Evolutionary conservation across 345 rosid species (phyloP).

Genomic region (Mangifera indica): DNA sequence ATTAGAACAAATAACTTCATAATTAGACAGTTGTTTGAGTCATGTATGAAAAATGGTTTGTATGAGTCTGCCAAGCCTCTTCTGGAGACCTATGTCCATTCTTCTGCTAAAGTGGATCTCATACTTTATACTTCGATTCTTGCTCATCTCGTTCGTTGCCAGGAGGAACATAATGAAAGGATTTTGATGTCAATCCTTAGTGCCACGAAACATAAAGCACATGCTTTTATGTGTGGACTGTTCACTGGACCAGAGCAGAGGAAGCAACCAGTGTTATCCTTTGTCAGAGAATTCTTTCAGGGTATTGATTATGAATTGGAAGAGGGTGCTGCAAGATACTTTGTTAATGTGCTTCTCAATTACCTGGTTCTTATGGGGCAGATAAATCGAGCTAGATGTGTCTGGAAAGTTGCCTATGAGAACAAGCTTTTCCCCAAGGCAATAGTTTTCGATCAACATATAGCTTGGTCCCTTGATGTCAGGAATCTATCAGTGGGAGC

Average conservation of each 20-base stretch:
- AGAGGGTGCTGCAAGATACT: constrained; percentile 93
- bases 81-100: constrained; percentile 75
- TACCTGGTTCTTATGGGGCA: constrained; percentile 98
- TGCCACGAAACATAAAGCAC: constrained; percentile 79
- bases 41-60: constrained; percentile 84
- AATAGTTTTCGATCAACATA: constrained; percentile 92
- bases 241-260: constrained; percentile 94
- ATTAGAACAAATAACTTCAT: constrained; percentile 90
- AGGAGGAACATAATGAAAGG: constrained; percentile 82
- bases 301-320: constrained; percentile 89
- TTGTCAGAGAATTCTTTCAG: constrained; percentile 91
- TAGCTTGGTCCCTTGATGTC: constrained; percentile 98
- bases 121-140: constrained; percentile 94
- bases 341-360: constrained; percentile 89
- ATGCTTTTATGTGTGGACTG: constrained; percentile 85
- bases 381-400: constrained; percentile 89
- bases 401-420: constrained; percentile 97
- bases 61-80: constrained; percentile 96
- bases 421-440: constrained; percentile 98
- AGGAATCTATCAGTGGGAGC: constrained; percentile 96
- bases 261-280: constrained; percentile 78
- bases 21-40: constrained; percentile 87
- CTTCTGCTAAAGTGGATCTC: constrained; percentile 88
- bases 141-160: constrained; percentile 88
- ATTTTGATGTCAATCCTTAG: constrained; percentile 87